Evolutionary conservation across 2,329 filamentous ascomycete genomes (phyloP).

Genomic region (Ramularia collo-cygni): DNA sequence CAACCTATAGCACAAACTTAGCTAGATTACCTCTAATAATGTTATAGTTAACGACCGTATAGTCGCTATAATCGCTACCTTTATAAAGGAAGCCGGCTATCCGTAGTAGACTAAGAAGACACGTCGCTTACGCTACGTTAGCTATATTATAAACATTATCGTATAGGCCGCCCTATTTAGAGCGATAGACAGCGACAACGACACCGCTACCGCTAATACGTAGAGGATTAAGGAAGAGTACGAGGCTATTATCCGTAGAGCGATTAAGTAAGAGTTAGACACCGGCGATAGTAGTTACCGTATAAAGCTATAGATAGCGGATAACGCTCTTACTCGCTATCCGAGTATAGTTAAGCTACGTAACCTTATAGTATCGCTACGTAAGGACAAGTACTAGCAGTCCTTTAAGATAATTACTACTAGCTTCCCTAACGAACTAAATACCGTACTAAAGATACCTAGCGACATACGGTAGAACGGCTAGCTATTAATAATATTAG

Average conservation of each 20-base stretch:
- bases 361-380: no score
- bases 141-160: constrained; percentile 2
- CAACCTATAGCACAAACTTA: not conserved
- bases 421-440: not conserved
- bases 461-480: constrained; percentile 2
- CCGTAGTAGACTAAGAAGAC: not conserved
- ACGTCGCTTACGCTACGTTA: constrained; percentile 1
- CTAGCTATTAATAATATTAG: constrained; percentile 2
- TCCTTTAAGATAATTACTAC: not conserved
- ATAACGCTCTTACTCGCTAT: no score
- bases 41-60: constrained; percentile 1
- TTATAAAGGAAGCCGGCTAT: not conserved
- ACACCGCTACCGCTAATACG: not conserved
- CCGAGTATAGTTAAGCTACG: no score
- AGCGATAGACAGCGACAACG: not conserved
- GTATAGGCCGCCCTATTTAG: not conserved
- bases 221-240: no score
- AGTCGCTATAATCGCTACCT: not conserved
- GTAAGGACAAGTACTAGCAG: no score
- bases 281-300: no score
- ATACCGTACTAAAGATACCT: constrained; percentile 3
- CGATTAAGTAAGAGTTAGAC: not conserved
- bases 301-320: no score
- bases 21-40: constrained; percentile 4
- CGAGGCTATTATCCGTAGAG: no score